Evolutionary conservation across 495 filamentous ascomycete species (phyloP).

Genomic region (Viridothelium virens): DNA sequence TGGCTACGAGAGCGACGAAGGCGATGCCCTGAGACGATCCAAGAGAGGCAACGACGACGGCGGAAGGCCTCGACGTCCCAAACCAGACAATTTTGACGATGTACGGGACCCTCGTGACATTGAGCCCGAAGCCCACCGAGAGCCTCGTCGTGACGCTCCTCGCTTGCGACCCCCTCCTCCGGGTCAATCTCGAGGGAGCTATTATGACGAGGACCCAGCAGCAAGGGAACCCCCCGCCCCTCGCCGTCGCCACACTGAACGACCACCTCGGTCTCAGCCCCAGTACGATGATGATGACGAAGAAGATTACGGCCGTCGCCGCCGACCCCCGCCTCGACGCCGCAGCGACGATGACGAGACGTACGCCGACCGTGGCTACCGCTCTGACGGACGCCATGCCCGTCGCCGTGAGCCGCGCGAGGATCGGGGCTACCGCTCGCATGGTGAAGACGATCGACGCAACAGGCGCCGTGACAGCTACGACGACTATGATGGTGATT

Average conservation of each 20-base stretch:
- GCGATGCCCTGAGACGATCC: conserved; percentile 19
- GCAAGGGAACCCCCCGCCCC: conserved; percentile 13
- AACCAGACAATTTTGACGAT: not conserved
- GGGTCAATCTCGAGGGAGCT: not conserved
- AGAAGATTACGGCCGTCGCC: conserved; percentile 1
- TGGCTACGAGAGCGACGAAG: conserved; percentile 29
- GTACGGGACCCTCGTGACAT: conserved; percentile 7
- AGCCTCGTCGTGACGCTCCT: conserved; percentile 14
- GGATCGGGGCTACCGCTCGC: conserved; percentile 4
- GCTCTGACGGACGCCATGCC: not conserved
- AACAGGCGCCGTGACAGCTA: conserved; percentile 18
- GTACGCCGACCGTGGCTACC: conserved; percentile 19
- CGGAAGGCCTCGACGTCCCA: not conserved
- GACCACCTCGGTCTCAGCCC: conserved; percentile 7
- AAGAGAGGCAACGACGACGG: conserved; percentile 14
- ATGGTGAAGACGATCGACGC: not conserved
- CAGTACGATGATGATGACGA: conserved; percentile 17
- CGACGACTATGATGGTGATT: conserved; percentile 19
- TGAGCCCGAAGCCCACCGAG: conserved; percentile 1
- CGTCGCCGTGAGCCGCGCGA: not conserved
- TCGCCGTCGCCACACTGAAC: conserved; percentile 11
- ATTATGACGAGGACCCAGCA: conserved; percentile 13
- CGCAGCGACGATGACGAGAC: conserved; percentile 16
- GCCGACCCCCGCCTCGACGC: conserved; percentile 5
- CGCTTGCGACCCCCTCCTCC: conserved; percentile 12